Base-by-base conservation (phyloP, 192 early-diverging fungal species). In the Coemansia sp. region DNA sequence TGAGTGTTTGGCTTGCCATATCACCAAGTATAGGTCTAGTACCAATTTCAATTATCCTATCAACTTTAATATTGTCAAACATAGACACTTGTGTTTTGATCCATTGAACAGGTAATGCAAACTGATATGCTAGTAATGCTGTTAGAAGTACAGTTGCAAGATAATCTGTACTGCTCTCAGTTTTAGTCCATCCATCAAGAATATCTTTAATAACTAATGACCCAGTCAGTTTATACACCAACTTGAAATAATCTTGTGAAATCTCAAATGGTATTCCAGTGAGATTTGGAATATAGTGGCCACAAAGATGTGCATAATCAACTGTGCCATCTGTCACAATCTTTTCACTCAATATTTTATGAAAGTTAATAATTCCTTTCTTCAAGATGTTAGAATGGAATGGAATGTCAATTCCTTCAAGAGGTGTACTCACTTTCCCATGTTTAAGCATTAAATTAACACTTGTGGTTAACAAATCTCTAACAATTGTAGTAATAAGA, bases 221-320 rank as follows among this genome's bases (percentile, higher is more conserved):
- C 27, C 81, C 77, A n/a, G 93, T 95, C 22, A 84, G 64, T 21
- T 81, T 66, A 67, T 84, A 81, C 2, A 93, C 89, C 39, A 71
- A 64, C 52, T 86, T 77, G 64, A 95, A 81, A 80, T 95, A 98
- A 10, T 69, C 71, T 72, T 86, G 87, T 25, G 82, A 78, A 30
- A 91, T 81, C 44, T 81, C 84, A 82, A 98, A 96, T 30, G 95
- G 93, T 66, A 84, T 58, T 18, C 91, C 93, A 44, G 93, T 95
- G 62, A 98, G 81, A 73, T 98, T 98, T 34, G 95, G 95, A 71
- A 98, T 94, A 69, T 96, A 98, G 66, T 89, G 89, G 46, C 74
- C 83, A 51, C 80, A 66, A 27, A 98, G 83, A 13, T 82, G 72
- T 37, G 71, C 62, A 10, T 90, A 85, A 61, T 91, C 81, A 51